Conservation (phyloP, 2,329 filamentous ascomycete genomes). For the Sordariomycetes sp. region DNA sequence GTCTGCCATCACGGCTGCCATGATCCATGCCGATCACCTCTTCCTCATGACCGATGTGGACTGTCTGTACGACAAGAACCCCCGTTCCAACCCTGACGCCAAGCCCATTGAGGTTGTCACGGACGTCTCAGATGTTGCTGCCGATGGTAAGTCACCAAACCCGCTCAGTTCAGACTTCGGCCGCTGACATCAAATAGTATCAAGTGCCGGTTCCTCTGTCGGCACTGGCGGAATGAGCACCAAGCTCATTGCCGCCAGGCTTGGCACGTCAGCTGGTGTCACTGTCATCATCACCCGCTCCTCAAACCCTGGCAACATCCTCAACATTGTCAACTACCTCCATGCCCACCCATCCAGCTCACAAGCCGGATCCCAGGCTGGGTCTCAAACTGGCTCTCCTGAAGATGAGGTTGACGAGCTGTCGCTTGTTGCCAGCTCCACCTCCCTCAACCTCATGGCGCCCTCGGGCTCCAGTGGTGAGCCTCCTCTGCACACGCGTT, state of each 20-base stretch:
- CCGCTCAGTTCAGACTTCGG: neutral
- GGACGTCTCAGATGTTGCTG: slow-evolving; percentile 73
- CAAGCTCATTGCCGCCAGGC: slow-evolving; percentile 86
- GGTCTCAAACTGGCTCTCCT: slow-evolving; percentile 10
- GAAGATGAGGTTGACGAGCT: slow-evolving; percentile 21
- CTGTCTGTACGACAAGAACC: slow-evolving; percentile 94
- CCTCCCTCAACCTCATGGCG: slow-evolving; percentile 27
- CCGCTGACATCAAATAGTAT: slow-evolving; percentile 44
- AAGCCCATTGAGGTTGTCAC: slow-evolving; percentile 86
- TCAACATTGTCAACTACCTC: slow-evolving; percentile 74
- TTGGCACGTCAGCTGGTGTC: slow-evolving; percentile 89
- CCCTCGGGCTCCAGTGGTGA: slow-evolving; percentile 18
- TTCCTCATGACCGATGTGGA: slow-evolving; percentile 99
- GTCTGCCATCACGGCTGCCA: slow-evolving; percentile 90
- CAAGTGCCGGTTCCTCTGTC: slow-evolving; percentile 76
- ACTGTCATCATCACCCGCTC: slow-evolving; percentile 93
- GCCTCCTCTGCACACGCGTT: slow-evolving; percentile 79
- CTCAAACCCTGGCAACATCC: slow-evolving; percentile 87
- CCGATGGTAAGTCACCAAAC: slow-evolving; percentile 52
- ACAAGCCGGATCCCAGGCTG: too few species aligned
- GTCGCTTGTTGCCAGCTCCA: slow-evolving; percentile 27
- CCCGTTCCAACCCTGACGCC: slow-evolving; percentile 74
- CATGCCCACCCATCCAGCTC: slow-evolving; percentile 41
- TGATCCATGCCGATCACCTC: slow-evolving; percentile 93
- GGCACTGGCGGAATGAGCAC: slow-evolving; percentile 97